Percentiles rank a stretch among this genome's conserved stretches.
Conservation (phyloP, 768 basidiomycete genomes). For the Holtermannia corniformis region DNA sequence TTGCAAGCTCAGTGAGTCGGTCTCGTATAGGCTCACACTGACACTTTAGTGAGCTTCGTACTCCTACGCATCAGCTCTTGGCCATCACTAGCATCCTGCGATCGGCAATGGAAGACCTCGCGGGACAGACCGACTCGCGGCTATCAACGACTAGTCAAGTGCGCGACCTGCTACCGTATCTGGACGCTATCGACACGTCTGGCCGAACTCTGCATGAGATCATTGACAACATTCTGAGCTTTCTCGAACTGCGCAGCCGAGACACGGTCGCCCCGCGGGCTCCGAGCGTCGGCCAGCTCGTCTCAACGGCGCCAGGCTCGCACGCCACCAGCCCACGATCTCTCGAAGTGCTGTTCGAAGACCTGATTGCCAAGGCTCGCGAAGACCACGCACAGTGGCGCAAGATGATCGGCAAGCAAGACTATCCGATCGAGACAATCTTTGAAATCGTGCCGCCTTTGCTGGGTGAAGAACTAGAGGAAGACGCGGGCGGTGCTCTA, state of each 20-base stretch:
- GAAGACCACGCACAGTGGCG: constrained; percentile 19
- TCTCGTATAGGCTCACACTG: not conserved
- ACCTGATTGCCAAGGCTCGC: constrained; percentile 22
- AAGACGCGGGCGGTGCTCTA: constrained; percentile 33
- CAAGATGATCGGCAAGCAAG: constrained; percentile 14
- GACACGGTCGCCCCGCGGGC: too few species aligned
- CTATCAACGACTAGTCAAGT: constrained; percentile 24
- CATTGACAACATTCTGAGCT: constrained; percentile 38
- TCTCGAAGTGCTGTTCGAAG: constrained; percentile 30
- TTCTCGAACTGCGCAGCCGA: constrained; percentile 26
- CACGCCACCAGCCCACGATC: constrained; percentile 11
- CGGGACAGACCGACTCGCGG: constrained; percentile 8
- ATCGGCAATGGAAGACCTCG: constrained; percentile 26
- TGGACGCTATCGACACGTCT: constrained; percentile 36
- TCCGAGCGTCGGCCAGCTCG: not conserved
- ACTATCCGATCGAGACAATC: constrained; percentile 25
- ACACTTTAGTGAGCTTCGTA: constrained; percentile 28
- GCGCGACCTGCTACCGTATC: constrained; percentile 27
- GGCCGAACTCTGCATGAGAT: constrained; percentile 34
- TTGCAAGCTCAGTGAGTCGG: constrained; percentile 35
- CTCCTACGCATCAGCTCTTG: constrained; percentile 36
- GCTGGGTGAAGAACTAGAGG: constrained; percentile 27
- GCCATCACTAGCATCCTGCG: constrained; percentile 32
- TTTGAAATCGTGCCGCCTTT: constrained; percentile 34
- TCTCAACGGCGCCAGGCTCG: constrained; percentile 1